Evolutionary conservation across 805 yeast species (phyloP).

Genomic region (Candida maltosa): DNA sequence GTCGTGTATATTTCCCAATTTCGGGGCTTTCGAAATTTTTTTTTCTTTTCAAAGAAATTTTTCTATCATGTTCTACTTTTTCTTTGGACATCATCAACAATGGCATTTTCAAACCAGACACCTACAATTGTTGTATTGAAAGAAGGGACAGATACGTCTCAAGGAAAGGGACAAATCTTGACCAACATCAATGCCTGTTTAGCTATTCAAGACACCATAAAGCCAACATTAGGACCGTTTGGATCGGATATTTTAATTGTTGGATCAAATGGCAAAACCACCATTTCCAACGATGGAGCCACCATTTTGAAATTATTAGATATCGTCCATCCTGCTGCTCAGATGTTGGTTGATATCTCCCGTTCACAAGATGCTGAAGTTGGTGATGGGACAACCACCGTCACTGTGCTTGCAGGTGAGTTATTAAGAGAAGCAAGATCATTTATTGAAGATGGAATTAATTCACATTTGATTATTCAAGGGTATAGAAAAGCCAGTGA

Average conservation of each 20-base stretch:
- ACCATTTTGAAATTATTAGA: constrained; percentile 88
- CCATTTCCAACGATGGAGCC: constrained; percentile 98
- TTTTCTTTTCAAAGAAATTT: no score
- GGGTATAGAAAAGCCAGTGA: constrained; percentile 83
- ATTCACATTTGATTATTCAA: constrained; percentile 82
- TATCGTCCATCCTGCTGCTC: constrained; percentile 98
- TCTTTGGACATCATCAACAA: no score
- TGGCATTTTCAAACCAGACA: constrained; percentile 90
- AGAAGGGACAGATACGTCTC: constrained; percentile 97
- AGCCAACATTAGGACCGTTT: constrained; percentile 94
- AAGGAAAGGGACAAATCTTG: constrained; percentile 93
- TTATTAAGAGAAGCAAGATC: constrained; percentile 83
- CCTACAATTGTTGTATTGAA: constrained; percentile 98
- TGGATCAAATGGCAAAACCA: constrained; percentile 76
- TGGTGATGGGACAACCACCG: constrained; percentile 98
- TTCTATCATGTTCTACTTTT: no score
- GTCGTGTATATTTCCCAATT: no score
- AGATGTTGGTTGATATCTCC: constrained; percentile 88
- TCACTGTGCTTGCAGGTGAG: constrained; percentile 93
- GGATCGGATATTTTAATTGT: constrained; percentile 95
- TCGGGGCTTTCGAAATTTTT: no score
- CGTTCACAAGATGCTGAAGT: constrained; percentile 98
- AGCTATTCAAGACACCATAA: constrained; percentile 93
- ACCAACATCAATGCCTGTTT: constrained; percentile 95
- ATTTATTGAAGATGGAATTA: constrained; percentile 94